Conservation (phyloP, 257 asterid genomes). For the Cruciata laevipes region DNA sequence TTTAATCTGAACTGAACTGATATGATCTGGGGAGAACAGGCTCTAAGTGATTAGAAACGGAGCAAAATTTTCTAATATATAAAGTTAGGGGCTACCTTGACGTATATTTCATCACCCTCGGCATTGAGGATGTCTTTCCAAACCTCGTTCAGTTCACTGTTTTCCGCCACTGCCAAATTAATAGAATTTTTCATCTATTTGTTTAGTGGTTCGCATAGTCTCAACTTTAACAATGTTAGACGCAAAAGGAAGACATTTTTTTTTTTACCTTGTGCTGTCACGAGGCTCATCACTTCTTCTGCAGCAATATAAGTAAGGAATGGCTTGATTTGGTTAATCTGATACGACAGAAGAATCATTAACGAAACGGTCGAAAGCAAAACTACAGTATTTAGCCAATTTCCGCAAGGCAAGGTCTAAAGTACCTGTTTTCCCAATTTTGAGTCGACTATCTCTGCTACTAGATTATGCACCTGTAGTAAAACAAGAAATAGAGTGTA, state of each 20-base stretch:
- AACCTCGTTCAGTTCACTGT: slow-evolving; percentile 74
- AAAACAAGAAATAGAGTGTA: slow-evolving; percentile 1
- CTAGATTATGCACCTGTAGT: slow-evolving; percentile 83
- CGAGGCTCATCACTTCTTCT: slow-evolving; percentile 98
- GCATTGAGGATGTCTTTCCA: slow-evolving; percentile 93
- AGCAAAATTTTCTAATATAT: not conserved
- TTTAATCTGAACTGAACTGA: no score
- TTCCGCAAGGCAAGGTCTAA: not conserved
- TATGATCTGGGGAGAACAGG: not conserved
- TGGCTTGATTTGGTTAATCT: slow-evolving; percentile 82
- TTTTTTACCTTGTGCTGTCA: slow-evolving; percentile 86
- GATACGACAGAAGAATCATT: slow-evolving; percentile 14
- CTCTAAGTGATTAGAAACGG: not conserved
- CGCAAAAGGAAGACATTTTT: not conserved
- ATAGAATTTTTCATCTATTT: slow-evolving; percentile 11
- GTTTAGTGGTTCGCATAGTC: not conserved
- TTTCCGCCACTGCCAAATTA: slow-evolving; percentile 64
- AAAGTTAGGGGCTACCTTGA: slow-evolving; percentile 46
- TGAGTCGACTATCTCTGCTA: slow-evolving; percentile 84
- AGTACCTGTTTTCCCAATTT: slow-evolving; percentile 88
- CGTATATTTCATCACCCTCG: slow-evolving; percentile 93
- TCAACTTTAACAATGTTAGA: not conserved
- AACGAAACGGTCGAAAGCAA: slow-evolving; percentile 1
- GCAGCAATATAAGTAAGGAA: slow-evolving; percentile 81
- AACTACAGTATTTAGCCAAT: not conserved